These are phyloP conservation scores for Hysterangium stoloniferum DNA, from an alignment of 768 basidiomycete genomes.

Conservation along the genomic window DNA sequence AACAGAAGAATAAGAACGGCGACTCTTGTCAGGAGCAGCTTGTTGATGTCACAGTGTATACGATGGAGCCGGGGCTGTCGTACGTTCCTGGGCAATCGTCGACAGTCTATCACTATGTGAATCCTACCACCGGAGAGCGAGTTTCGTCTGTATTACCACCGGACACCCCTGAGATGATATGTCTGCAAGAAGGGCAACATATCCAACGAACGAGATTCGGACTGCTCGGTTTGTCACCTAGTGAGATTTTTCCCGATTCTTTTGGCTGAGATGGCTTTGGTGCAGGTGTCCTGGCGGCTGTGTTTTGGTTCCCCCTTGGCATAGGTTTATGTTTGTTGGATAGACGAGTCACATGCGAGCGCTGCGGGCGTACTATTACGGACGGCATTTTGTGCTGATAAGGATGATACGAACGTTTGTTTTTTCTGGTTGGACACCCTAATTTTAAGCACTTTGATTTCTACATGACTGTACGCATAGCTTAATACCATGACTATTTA, in stretches of 20 bases:
- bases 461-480: no score
- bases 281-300: constrained; percentile 68
- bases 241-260: background rate
- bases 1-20: background rate
- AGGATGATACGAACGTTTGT: background rate
- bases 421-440: no score
- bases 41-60: background rate
- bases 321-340: constrained; percentile 74
- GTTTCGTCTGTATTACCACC: constrained; percentile 64
- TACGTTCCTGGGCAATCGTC: constrained; percentile 25
- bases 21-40: background rate
- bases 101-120: constrained; percentile 59
- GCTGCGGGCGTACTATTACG: constrained; percentile 36
- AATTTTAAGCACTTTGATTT: no score
- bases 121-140: constrained; percentile 50
- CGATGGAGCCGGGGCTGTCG: constrained; percentile 3
- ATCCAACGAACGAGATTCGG: constrained; percentile 56
- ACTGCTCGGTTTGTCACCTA: constrained; percentile 47
- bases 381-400: constrained; percentile 21
- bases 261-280: background rate
- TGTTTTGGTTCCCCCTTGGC: constrained; percentile 83
- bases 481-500: no score
- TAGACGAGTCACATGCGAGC: constrained; percentile 53
- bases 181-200: constrained; percentile 72
- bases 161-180: constrained; percentile 76